These are phyloP conservation scores for Erythrophleum ivorense DNA, from an alignment of 331 rosid species.

Conservation along the genomic window DNA sequence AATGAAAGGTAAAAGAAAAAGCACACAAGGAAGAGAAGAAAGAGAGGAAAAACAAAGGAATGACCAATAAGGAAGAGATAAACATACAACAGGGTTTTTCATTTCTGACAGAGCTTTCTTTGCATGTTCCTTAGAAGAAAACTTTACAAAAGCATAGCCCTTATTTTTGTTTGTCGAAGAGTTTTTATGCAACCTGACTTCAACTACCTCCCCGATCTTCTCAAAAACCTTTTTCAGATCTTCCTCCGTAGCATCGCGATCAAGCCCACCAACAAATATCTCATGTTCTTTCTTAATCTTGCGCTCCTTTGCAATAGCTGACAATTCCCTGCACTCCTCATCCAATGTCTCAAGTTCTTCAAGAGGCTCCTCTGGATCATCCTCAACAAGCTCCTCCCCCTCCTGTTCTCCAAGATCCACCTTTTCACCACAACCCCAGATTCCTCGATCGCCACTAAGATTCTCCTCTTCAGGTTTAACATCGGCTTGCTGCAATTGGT, in stretches of 20 bases:
- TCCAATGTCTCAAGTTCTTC: constrained; percentile 55
- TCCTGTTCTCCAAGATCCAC: constrained; percentile 58
- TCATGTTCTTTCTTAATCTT: constrained; percentile 72
- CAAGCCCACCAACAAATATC: constrained; percentile 84
- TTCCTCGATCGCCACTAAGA: constrained; percentile 38
- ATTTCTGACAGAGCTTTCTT: constrained; percentile 74
- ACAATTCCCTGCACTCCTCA: constrained; percentile 59
- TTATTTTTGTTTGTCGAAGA: constrained; percentile 64
- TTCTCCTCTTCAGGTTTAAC: constrained; percentile 36
- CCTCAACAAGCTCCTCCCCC: constrained; percentile 54
- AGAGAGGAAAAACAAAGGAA: constrained; percentile 26
- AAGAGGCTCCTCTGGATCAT: constrained; percentile 51
- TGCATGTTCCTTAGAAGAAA: constrained; percentile 72
- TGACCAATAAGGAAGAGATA: constrained; percentile 33
- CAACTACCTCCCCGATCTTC: constrained; percentile 81
- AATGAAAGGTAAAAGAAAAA: constrained; percentile 36
- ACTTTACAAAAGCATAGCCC: constrained; percentile 82
- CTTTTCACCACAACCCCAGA: constrained; percentile 46
- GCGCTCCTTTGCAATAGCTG: constrained; percentile 62
- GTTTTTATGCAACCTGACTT: constrained; percentile 76
- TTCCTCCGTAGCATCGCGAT: constrained; percentile 75
- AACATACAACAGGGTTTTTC: constrained; percentile 83
- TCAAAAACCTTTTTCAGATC: constrained; percentile 73
- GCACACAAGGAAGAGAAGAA: neutral
- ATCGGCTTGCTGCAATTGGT: constrained; percentile 44